Percentiles rank a stretch among this genome's conserved stretches.
Conservation (phyloP, 1,139 yeast genomes). For the Neolecta irregularis region DNA sequence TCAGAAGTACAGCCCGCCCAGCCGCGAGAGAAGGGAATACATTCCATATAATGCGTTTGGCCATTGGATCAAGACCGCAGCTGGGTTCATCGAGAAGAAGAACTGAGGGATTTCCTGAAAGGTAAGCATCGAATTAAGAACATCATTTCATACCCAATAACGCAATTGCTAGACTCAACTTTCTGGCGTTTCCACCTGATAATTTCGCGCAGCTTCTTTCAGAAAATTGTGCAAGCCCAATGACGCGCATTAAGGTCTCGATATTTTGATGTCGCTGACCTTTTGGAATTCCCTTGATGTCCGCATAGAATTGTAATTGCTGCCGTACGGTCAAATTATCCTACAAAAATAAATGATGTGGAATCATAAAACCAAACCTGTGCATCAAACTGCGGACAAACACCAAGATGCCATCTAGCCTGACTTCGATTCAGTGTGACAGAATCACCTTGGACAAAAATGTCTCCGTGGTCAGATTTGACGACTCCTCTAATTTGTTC, state of each 20-base stretch:
- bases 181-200: constrained; percentile 98
- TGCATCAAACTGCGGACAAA: constrained; percentile 29
- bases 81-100: constrained; percentile 92
- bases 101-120: constrained; percentile 81
- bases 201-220: constrained; percentile 29
- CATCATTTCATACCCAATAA: too few relatives aligned
- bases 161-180: constrained; percentile 90
- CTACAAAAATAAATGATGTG: too few relatives aligned
- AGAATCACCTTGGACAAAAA: constrained; percentile 22
- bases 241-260: constrained; percentile 36
- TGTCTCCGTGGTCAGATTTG: constrained; percentile 21
- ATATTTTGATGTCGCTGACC: constrained; percentile 85
- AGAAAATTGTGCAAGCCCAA: constrained; percentile 23
- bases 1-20: constrained; percentile 24
- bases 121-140: too few relatives aligned
- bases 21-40: constrained; percentile 23
- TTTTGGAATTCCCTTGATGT: constrained; percentile 31
- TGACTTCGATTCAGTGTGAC: constrained; percentile 20
- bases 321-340: constrained; percentile 25
- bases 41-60: constrained; percentile 28
- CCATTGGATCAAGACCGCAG: constrained; percentile 67
- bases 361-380: too few relatives aligned
- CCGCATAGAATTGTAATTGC: constrained; percentile 23
- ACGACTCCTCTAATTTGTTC: constrained; percentile 48
- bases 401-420: constrained; percentile 25